phyloP scores from a whole-genome alignment of 1,284 basidiomycete genomes.

The Microbotryum saponariae region DNA sequence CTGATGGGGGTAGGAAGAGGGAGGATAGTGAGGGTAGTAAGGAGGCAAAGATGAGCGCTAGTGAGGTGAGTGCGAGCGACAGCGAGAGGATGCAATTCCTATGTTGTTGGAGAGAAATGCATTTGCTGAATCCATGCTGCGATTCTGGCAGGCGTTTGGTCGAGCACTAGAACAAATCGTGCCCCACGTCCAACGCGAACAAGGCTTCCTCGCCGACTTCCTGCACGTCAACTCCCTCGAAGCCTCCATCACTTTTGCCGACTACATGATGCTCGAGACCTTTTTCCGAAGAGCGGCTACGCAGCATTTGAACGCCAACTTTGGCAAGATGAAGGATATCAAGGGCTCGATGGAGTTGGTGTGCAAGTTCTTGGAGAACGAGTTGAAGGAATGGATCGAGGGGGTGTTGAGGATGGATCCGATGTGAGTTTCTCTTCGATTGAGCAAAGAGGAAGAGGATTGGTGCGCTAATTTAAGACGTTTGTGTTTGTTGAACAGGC shows the following conservation, averaged over 20 bases:
- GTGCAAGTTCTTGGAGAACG: slow-evolving; percentile 81
- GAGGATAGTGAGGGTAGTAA: slow-evolving; percentile 32
- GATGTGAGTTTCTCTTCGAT: slow-evolving; percentile 54
- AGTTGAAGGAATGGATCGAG: slow-evolving; percentile 80
- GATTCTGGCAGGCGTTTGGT: slow-evolving; percentile 57
- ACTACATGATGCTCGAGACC: slow-evolving; percentile 87
- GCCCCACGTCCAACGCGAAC: slow-evolving; percentile 69
- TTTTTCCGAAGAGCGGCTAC: slow-evolving; percentile 88
- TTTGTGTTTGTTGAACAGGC: slow-evolving; percentile 50
- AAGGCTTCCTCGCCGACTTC: slow-evolving; percentile 83
- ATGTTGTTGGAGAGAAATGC: too few relatives aligned
- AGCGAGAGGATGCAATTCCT: too few relatives aligned
- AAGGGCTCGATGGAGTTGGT: slow-evolving; percentile 86
- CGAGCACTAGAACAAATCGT: slow-evolving; percentile 68
- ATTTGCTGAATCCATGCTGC: neutral
- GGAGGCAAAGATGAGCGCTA: slow-evolving; percentile 56
- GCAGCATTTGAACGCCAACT: slow-evolving; percentile 46
- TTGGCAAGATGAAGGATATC: slow-evolving; percentile 65
- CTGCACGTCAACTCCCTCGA: slow-evolving; percentile 72
- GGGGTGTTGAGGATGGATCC: slow-evolving; percentile 63
- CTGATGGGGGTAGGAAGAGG: slow-evolving; percentile 42
- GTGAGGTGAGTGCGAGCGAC: slow-evolving; percentile 51
- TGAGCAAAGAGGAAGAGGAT: too few relatives aligned
- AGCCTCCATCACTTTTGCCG: slow-evolving; percentile 81
- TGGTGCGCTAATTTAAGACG: neutral